Percentiles rank a stretch among this genome's conserved stretches.
These are phyloP conservation scores for Scalesia atractyloides DNA, from an alignment of 129 eudicot genomes.

Conservation along the genomic window DNA sequence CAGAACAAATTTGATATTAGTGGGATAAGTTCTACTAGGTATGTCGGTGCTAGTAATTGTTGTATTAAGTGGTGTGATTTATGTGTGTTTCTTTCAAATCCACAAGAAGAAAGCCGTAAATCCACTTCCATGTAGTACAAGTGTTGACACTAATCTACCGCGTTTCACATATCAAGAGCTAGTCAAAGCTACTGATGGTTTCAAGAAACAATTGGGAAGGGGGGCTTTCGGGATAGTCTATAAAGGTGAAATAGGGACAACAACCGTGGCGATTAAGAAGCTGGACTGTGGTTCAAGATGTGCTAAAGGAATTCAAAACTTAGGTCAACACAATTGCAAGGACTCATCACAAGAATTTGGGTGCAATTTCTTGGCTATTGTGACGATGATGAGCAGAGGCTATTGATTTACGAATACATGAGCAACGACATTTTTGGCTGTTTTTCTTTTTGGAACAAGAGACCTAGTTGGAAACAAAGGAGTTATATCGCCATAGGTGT, in stretches of 20 bases:
- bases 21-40: conserved; percentile 34
- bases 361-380: conserved; percentile 51
- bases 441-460: conserved; percentile 34
- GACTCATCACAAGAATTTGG: conserved; percentile 55
- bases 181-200: conserved; percentile 52
- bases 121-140: not conserved
- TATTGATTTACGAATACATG: conserved; percentile 50
- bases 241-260: conserved; percentile 33
- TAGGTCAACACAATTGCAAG: conserved; percentile 18
- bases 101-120: conserved; percentile 14
- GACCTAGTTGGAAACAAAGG: conserved; percentile 18
- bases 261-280: conserved; percentile 39
- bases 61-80: conserved; percentile 22
- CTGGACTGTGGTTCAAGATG: conserved; percentile 28
- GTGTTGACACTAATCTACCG: conserved; percentile 24
- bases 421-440: conserved; percentile 42
- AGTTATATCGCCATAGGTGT: too few relatives aligned
- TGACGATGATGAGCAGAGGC: conserved; percentile 43
- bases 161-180: conserved; percentile 50
- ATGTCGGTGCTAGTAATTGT: conserved; percentile 32
- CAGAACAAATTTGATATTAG: conserved; percentile 20
- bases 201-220: conserved; percentile 43
- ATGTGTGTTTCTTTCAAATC: conserved; percentile 26
- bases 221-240: conserved; percentile 49
- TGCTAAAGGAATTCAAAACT: conserved; percentile 37